Conservation (phyloP, 768 basidiomycete species). For the Tricholoma sp. region DNA sequence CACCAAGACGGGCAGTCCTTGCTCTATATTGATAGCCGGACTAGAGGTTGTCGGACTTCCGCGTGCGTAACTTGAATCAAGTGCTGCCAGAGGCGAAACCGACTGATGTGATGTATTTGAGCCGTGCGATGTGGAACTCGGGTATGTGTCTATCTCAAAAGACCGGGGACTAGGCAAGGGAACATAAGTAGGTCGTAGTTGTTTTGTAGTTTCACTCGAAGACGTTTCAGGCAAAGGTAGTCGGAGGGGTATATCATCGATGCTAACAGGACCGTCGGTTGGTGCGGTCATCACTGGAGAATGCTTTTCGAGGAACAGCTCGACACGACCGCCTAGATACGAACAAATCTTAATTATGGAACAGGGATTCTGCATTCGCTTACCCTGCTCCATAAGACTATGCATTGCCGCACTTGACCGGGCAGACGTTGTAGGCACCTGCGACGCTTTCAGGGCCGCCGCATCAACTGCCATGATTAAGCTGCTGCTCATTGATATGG, state of each 20-base stretch:
- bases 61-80: slow-evolving; percentile 33
- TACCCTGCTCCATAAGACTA: slow-evolving; percentile 63
- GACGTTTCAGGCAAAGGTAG: slow-evolving; percentile 2
- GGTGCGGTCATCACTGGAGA: slow-evolving; percentile 18
- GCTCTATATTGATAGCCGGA: slow-evolving; percentile 37
- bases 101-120: slow-evolving; percentile 18
- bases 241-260: slow-evolving; percentile 1
- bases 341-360: not conserved
- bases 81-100: slow-evolving; percentile 29
- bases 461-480: slow-evolving; percentile 26
- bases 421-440: slow-evolving; percentile 21
- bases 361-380: not conserved
- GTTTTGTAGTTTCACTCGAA: not conserved
- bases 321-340: slow-evolving; percentile 50
- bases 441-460: slow-evolving; percentile 22
- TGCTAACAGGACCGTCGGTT: not conserved
- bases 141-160: slow-evolving; percentile 25
- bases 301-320: slow-evolving; percentile 40
- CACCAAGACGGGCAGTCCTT: slow-evolving; percentile 61
- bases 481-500: slow-evolving; percentile 18
- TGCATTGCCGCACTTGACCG: slow-evolving; percentile 48
- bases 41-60: slow-evolving; percentile 35
- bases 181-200: slow-evolving; percentile 32
- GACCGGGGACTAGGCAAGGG: slow-evolving; percentile 29
- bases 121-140: slow-evolving; percentile 17